These are phyloP conservation scores for Pleurotus citrinopileatus DNA, from an alignment of 768 basidiomycete species.

Conservation along the genomic window DNA sequence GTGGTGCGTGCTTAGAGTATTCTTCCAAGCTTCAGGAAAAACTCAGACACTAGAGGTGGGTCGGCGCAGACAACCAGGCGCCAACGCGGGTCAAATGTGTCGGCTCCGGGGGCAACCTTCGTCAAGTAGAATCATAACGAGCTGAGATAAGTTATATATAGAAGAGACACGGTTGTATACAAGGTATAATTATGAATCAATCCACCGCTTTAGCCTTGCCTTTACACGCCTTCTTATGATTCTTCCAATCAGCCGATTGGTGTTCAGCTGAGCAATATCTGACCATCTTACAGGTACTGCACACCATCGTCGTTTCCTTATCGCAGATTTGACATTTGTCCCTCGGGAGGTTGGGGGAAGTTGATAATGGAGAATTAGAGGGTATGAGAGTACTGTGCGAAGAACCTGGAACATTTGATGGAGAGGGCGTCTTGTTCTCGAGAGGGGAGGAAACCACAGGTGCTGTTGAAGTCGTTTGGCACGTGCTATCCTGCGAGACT, in stretches of 20 bases:
- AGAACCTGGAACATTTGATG: neutral
- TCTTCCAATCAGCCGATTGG: neutral
- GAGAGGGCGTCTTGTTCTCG: too few species aligned
- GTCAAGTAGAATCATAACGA: too few species aligned
- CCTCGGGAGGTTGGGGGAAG: neutral
- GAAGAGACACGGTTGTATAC: too few species aligned
- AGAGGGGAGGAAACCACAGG: neutral
- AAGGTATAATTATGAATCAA: too few species aligned
- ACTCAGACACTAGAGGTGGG: too few species aligned
- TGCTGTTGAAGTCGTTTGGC: neutral
- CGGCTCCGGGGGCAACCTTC: too few species aligned
- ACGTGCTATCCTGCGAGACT: neutral
- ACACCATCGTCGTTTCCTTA: neutral
- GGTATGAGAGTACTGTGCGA: neutral
- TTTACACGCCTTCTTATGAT: neutral
- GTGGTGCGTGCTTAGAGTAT: too few species aligned
- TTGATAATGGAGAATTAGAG: neutral
- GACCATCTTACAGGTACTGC: neutral
- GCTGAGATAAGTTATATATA: too few species aligned
- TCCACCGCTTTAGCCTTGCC: neutral
- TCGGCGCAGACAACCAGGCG: too few species aligned
- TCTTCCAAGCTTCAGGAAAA: too few species aligned
- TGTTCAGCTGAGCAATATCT: neutral
- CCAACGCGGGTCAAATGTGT: too few species aligned
- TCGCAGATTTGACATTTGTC: slow-evolving; percentile 5